These are phyloP conservation scores for Saccharum hybrid DNA, from an alignment of 202 grass and related monocot genomes.

Conservation along the genomic window DNA sequence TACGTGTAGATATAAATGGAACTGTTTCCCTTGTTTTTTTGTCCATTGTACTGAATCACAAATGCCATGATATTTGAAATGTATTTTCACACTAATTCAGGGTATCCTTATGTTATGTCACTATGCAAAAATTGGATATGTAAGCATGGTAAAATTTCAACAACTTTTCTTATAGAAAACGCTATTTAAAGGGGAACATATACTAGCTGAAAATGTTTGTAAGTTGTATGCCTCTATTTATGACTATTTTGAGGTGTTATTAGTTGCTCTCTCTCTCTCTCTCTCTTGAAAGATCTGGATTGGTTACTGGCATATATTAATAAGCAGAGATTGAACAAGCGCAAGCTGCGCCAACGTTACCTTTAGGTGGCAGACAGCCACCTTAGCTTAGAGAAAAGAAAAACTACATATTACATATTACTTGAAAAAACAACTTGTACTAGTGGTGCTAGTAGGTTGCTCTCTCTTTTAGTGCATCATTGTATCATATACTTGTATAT, in stretches of 20 bases:
- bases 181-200: background rate
- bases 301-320: no score
- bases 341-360: no score
- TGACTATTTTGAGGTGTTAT: background rate
- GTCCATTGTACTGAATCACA: background rate
- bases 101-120: background rate
- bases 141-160: background rate
- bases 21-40: background rate
- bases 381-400: no score
- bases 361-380: no score
- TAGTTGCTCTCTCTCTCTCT: no score
- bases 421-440: no score
- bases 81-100: slow-evolving; percentile 18
- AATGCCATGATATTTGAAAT: background rate
- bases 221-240: background rate
- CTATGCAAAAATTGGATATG: slow-evolving; percentile 16
- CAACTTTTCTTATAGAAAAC: background rate
- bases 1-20: background rate
- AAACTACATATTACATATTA: no score
- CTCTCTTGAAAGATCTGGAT: no score
- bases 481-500: background rate
- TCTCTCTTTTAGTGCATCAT: background rate
- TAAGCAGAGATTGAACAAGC: no score
- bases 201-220: slow-evolving; percentile 13
- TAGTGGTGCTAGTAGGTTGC: no score